phyloP scores from a whole-genome alignment of 164 flowering plant species.

The Magnolia officinalis region DNA sequence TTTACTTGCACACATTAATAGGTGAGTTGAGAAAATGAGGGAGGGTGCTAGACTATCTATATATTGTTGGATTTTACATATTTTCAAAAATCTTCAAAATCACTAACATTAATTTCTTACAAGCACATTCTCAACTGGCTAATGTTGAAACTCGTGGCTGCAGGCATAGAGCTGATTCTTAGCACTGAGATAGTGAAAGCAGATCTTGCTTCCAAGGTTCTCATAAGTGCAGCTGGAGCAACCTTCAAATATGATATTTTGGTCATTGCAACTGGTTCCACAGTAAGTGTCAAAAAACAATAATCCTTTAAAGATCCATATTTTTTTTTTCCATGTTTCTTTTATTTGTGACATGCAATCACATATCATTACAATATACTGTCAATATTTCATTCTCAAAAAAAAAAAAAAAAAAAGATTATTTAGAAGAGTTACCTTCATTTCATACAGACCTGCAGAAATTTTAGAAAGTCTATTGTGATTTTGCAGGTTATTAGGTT shows the following conservation, averaged over 20 bases:
- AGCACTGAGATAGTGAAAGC: slow-evolving; percentile 85
- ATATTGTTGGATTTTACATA: background rate
- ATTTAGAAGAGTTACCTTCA: background rate
- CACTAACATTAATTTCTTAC: too few species aligned
- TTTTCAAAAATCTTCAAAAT: background rate
- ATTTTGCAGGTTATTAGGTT: slow-evolving; percentile 68
- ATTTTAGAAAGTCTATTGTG: background rate
- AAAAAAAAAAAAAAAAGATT: background rate
- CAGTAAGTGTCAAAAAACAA: slow-evolving; percentile 36
- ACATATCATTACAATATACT: background rate
- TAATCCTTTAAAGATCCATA: background rate
- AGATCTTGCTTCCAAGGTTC: slow-evolving; percentile 80
- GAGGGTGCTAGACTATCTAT: background rate
- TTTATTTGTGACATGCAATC: background rate
- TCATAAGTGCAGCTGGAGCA: slow-evolving; percentile 63
- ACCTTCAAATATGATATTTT: slow-evolving; percentile 54
- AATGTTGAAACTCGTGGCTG: slow-evolving; percentile 12
- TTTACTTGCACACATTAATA: background rate
- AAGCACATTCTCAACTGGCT: background rate
- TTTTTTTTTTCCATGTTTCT: background rate
- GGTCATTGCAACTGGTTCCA: slow-evolving; percentile 17
- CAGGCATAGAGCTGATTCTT: slow-evolving; percentile 89
- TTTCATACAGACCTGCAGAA: background rate
- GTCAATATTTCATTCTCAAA: background rate
- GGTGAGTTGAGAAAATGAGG: background rate